These are phyloP conservation scores for Harringtonia aguacate DNA, from an alignment of 2,329 filamentous ascomycete genomes.

Conservation along the genomic window DNA sequence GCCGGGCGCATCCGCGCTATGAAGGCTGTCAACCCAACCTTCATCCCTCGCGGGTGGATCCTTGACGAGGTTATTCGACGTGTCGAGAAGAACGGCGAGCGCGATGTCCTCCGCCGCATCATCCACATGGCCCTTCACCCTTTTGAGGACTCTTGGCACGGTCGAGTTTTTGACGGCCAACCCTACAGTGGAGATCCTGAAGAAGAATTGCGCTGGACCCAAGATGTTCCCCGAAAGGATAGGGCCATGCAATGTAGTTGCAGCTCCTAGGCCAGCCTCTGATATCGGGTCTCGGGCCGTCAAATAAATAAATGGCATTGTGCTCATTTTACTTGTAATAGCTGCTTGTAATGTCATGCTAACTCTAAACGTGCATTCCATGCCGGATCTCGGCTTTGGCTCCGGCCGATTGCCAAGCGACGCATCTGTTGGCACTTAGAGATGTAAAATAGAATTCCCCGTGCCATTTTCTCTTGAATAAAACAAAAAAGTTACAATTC, in stretches of 20 bases:
- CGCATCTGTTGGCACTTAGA: too few relatives aligned
- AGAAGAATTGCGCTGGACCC: constrained; percentile 74
- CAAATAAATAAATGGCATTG: too few relatives aligned
- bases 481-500: constrained; percentile 2
- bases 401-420: too few relatives aligned
- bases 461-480: background rate
- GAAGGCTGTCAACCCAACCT: constrained; percentile 86
- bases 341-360: too few relatives aligned
- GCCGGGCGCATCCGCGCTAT: constrained; percentile 63
- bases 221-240: constrained; percentile 69
- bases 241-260: constrained; percentile 91
- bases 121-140: constrained; percentile 79
- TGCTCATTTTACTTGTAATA: too few relatives aligned
- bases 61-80: constrained; percentile 85
- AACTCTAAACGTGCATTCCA: too few relatives aligned
- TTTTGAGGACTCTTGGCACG: constrained; percentile 69
- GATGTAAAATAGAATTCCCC: background rate
- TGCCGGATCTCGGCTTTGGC: too few relatives aligned
- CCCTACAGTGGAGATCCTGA: constrained; percentile 48
- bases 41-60: constrained; percentile 83
- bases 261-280: constrained; percentile 55
- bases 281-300: too few relatives aligned
- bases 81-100: constrained; percentile 75
- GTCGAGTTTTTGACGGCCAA: constrained; percentile 33
- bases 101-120: constrained; percentile 63